Evolutionary conservation across 257 asterid species (phyloP), one percentile per base, ranked within the genome.

Genomic region (Nicotiana attenuata): DNA sequence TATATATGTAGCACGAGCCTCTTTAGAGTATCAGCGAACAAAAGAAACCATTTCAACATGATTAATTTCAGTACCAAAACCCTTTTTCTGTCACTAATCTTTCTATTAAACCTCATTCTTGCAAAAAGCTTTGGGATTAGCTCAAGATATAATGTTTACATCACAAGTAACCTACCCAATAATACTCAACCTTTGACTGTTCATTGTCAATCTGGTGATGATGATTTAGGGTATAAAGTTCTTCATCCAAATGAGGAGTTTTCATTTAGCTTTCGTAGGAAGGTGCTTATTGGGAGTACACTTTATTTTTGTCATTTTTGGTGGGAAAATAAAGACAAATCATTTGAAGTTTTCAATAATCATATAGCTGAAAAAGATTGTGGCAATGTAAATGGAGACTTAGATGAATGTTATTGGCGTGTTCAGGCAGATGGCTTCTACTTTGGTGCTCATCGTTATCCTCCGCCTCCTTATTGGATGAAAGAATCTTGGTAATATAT

Each of bases 291-390:
- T 6, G 60, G 38, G 0, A 20, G 31, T 13, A 69, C 78, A 2
- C 38, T 71, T 14, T 71, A 45, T 3, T 71, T 41, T 71, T 71
- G 78, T 71, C 78, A 71, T 45, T 71, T 71, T 45, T 22, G 78
- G 38, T 45, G 78, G 38, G 11, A 71, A 1, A 8, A 20, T 0
- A 45, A 71, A 45, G 10, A 41, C 0, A 71, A 71, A 45, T 3
- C n/a, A 3, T 20, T 71, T 13, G 57, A 69, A 10, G 57, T 69
- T 0, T 69, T 69, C 3, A 69, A 69, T 69, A 38, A 69, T 38
- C 77, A 69, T 38, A 69, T 69, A 69, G 77, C 77, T 38, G 57
- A 69, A 71, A 71, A 71, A 45, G 78, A 71, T 20, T 71, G 78
- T 22, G 78, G 78, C 22, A 22, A 2, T 1, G 38, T 71, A 45